These are phyloP conservation scores for Colletotrichum aenigma DNA, from an alignment of 2,329 filamentous ascomycete genomes.

Conservation along the genomic window DNA sequence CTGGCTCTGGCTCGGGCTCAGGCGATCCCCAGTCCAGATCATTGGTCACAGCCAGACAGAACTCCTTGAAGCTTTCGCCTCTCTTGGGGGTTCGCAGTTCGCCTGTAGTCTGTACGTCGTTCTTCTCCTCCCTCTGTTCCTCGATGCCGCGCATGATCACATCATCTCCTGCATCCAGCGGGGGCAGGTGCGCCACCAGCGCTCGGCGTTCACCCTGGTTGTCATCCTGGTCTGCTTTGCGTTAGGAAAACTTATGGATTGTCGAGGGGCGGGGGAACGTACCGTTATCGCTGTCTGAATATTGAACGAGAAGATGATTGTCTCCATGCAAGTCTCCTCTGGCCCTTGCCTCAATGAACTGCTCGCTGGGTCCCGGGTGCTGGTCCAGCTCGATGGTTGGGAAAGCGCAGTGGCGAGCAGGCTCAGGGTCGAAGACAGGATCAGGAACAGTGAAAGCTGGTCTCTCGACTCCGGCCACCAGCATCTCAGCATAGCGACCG, in stretches of 20 bases:
- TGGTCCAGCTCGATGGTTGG: conserved; percentile 27
- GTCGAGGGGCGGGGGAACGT: neutral
- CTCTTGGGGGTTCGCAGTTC: neutral
- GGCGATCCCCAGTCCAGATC: conserved; percentile 9
- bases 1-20: neutral
- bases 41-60: neutral
- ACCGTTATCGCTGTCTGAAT: neutral
- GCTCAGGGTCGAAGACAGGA: conserved; percentile 27
- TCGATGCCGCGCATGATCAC: neutral
- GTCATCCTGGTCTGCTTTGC: neutral
- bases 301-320: neutral
- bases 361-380: conserved; percentile 11
- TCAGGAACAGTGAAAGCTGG: conserved; percentile 21
- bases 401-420: conserved; percentile 26
- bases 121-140: neutral
- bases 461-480: neutral
- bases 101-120: neutral
- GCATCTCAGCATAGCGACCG: conserved; percentile 27
- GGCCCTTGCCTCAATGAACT: neutral
- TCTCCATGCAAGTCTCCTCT: neutral
- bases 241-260: neutral
- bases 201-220: neutral
- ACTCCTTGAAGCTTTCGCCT: neutral
- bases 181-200: neutral
- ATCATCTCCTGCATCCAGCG: neutral